Percentiles rank a stretch among this genome's conserved stretches.
Evolutionary conservation across 768 basidiomycete species (phyloP).

Genomic region (Podaxis pistillaris): DNA sequence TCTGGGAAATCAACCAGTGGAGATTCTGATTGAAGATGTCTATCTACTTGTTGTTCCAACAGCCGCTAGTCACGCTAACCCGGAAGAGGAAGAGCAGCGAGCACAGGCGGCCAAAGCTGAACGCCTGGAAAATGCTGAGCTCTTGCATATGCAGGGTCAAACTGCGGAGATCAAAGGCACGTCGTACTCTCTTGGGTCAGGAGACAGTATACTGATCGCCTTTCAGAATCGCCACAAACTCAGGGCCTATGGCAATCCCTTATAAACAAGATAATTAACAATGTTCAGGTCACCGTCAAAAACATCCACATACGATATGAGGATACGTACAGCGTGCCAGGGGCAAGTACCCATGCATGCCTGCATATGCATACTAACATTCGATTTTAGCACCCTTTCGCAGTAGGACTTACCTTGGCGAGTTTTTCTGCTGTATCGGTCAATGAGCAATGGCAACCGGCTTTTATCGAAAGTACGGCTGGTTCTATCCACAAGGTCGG

Average conservation of each 20-base stretch:
- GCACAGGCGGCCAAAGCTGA: constrained; percentile 86
- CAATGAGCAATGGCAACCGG: constrained; percentile 81
- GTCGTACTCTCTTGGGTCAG: constrained; percentile 10
- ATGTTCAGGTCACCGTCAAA: constrained; percentile 91
- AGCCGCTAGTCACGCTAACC: constrained; percentile 62
- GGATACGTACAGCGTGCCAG: constrained; percentile 90
- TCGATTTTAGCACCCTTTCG: constrained; percentile 80
- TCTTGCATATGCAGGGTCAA: constrained; percentile 65
- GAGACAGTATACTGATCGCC: constrained; percentile 11
- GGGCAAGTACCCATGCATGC: constrained; percentile 49
- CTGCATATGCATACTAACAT: constrained; percentile 3
- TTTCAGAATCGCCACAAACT: constrained; percentile 62
- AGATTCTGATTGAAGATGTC: constrained; percentile 89
- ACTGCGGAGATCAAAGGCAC: constrained; percentile 50
- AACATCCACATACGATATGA: constrained; percentile 98
- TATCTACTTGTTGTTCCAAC: constrained; percentile 91
- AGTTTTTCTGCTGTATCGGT: constrained; percentile 89
- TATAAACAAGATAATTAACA: constrained; percentile 89
- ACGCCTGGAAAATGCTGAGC: constrained; percentile 84
- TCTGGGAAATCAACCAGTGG: constrained; percentile 85
- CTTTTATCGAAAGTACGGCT: constrained; percentile 88
- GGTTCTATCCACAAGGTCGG: constrained; percentile 86
- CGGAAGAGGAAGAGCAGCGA: constrained; percentile 81
- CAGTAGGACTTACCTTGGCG: constrained; percentile 84
- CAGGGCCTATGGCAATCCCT: constrained; percentile 84